Evolutionary conservation across 176 grass and related monocot species (phyloP).

Genomic region (Urochloa ruziziensis): DNA sequence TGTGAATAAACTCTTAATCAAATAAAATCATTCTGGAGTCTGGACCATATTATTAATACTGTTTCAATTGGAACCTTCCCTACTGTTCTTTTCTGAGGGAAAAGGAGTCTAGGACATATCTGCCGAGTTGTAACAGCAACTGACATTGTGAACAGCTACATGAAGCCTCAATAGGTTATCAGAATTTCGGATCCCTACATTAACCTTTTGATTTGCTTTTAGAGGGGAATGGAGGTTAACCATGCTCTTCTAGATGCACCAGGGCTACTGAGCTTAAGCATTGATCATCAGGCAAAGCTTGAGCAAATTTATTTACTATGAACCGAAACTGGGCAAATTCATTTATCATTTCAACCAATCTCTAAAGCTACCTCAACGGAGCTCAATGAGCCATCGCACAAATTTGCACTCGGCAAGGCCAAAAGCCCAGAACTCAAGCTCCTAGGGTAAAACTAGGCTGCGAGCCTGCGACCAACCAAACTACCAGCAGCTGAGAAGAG

Average conservation of each 20-base stretch:
- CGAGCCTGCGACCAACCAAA: neutral
- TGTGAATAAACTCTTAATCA: conserved; percentile 3
- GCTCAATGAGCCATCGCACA: neutral
- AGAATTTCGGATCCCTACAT: neutral
- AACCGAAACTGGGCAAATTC: neutral
- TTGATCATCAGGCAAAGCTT: neutral
- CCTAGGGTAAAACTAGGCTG: neutral
- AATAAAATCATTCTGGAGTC: neutral
- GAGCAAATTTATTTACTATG: neutral
- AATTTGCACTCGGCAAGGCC: neutral
- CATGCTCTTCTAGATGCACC: neutral
- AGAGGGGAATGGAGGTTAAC: neutral
- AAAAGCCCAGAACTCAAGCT: neutral
- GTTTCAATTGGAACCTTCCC: neutral
- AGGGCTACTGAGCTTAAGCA: neutral
- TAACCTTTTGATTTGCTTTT: neutral
- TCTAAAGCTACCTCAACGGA: neutral
- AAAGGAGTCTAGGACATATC: neutral
- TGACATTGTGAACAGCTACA: neutral
- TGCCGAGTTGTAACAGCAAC: neutral
- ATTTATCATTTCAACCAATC: neutral
- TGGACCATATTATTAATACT: neutral
- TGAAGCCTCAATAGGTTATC: neutral
- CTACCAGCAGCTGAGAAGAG: neutral
- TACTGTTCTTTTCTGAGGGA: neutral